These are phyloP conservation scores for Geopyxis carbonaria DNA, from an alignment of 495 filamentous ascomycete species.

Conservation along the genomic window DNA sequence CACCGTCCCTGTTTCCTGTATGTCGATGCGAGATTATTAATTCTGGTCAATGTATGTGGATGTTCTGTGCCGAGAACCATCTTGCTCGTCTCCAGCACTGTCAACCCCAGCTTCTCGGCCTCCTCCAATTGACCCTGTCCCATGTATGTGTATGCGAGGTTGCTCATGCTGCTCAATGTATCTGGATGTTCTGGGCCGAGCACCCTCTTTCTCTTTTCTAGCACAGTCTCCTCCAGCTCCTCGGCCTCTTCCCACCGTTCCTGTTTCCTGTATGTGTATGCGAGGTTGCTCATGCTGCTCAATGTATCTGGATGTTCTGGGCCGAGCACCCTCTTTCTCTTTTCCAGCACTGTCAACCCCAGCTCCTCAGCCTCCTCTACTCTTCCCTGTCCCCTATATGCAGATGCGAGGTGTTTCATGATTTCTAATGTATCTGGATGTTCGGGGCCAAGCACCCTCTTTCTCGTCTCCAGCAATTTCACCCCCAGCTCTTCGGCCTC, in stretches of 20 bases:
- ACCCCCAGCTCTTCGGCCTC: background rate
- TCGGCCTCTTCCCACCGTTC: constrained; percentile 4
- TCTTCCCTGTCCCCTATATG: background rate
- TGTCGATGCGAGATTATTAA: constrained; percentile 21
- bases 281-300: constrained; percentile 17
- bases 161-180: too few species aligned
- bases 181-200: constrained; percentile 17
- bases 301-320: constrained; percentile 25
- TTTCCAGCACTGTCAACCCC: constrained; percentile 8
- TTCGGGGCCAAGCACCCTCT: constrained; percentile 15
- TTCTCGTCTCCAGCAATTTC: constrained; percentile 9
- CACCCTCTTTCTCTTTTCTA: constrained; percentile 13
- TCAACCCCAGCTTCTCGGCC: constrained; percentile 17
- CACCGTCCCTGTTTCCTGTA: constrained; percentile 11
- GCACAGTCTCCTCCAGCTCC: constrained; percentile 12
- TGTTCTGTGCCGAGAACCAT: constrained; percentile 5
- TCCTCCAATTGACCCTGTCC: constrained; percentile 18
- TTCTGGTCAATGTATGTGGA: constrained; percentile 11
- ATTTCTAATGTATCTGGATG: constrained; percentile 24
- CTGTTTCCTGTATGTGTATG: background rate
- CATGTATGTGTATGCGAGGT: too few species aligned
- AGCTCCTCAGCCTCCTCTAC: background rate
- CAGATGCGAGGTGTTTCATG: background rate
- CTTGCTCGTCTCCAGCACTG: constrained; percentile 12
- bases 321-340: constrained; percentile 11